Evolutionary conservation across 768 basidiomycete genomes (phyloP).

Genomic region (Rhodotorula toruloides): DNA sequence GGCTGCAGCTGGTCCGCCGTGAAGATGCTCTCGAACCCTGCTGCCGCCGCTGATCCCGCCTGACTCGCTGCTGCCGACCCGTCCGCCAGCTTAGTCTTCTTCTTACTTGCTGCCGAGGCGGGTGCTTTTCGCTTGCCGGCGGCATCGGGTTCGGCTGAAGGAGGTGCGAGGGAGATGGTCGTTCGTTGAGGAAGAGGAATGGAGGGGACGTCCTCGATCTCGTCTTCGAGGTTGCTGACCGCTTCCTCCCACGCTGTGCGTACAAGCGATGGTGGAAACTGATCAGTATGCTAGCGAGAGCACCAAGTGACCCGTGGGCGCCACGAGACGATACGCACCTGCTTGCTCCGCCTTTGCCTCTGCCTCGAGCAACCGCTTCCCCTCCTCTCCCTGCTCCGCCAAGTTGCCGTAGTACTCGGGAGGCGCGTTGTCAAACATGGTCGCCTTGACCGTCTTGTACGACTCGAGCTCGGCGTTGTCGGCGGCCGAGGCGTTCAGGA

Average conservation of each 20-base stretch:
- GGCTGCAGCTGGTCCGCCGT: slow-evolving; percentile 23
- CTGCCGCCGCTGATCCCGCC: background rate
- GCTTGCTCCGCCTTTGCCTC: slow-evolving; percentile 69
- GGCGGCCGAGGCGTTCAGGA: slow-evolving; percentile 65
- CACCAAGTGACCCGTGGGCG: background rate
- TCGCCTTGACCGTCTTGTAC: slow-evolving; percentile 63
- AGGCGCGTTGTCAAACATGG: slow-evolving; percentile 81
- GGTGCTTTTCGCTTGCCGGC: slow-evolving; percentile 32
- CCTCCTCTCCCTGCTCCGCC: slow-evolving; percentile 65
- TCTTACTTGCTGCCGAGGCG: background rate
- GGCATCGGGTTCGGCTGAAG: slow-evolving; percentile 2
- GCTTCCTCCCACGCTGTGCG: slow-evolving; percentile 42
- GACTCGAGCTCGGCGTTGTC: slow-evolving; percentile 65
- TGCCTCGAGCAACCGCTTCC: slow-evolving; percentile 56
- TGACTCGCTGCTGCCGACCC: slow-evolving; percentile 6
- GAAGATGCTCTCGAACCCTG: slow-evolving; percentile 32
- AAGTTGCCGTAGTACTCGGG: slow-evolving; percentile 85
- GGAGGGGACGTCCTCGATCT: slow-evolving; percentile 22
- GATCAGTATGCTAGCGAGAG: background rate
- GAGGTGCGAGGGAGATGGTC: slow-evolving; percentile 18
- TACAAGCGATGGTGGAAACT: too few relatives aligned
- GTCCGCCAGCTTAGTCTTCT: slow-evolving; percentile 34
- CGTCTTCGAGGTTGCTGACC: slow-evolving; percentile 35
- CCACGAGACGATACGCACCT: slow-evolving; percentile 54
- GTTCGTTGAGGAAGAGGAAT: slow-evolving; percentile 22